These are phyloP conservation scores for Aristolochia fimbriata DNA, from an alignment of 164 flowering plant genomes.

Conservation along the genomic window DNA sequence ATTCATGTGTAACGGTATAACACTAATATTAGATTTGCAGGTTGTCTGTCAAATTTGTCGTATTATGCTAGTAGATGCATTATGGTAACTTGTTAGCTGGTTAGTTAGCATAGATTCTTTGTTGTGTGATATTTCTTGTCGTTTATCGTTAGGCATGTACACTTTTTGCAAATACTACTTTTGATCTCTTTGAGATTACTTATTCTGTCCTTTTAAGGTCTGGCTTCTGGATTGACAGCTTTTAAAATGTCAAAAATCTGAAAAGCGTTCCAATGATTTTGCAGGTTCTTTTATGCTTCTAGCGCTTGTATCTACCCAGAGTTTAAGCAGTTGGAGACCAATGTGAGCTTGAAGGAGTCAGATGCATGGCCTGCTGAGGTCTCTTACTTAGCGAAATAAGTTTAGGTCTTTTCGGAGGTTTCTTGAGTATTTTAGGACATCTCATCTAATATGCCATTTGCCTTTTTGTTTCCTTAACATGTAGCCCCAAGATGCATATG, in stretches of 20 bases:
- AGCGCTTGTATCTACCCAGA: constrained; percentile 99
- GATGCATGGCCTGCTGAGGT: constrained; percentile 99
- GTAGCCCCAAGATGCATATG: constrained; percentile 99
- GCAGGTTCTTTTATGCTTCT: constrained; percentile 93
- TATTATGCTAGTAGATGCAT: too few species aligned
- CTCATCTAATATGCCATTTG: neutral
- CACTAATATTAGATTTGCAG: too few species aligned
- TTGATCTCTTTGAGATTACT: neutral
- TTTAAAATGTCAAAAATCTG: neutral
- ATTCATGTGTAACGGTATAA: too few species aligned
- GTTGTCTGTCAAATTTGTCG: too few species aligned
- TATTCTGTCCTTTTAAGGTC: neutral
- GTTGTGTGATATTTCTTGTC: too few species aligned
- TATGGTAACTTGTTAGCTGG: too few species aligned
- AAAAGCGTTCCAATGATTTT: constrained; percentile 4
- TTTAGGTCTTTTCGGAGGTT: neutral
- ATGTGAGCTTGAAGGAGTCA: constrained; percentile 98
- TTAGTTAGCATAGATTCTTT: too few species aligned
- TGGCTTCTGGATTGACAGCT: neutral
- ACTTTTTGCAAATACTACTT: too few species aligned
- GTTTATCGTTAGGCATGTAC: too few species aligned
- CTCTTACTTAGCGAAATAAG: neutral
- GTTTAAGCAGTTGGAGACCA: constrained; percentile 95
- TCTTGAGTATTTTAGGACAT: neutral
- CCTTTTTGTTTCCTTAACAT: constrained; percentile 1